Base-by-base conservation (phyloP, 176 grass and related monocot genomes). In the Coix lacrymajobi region DNA sequence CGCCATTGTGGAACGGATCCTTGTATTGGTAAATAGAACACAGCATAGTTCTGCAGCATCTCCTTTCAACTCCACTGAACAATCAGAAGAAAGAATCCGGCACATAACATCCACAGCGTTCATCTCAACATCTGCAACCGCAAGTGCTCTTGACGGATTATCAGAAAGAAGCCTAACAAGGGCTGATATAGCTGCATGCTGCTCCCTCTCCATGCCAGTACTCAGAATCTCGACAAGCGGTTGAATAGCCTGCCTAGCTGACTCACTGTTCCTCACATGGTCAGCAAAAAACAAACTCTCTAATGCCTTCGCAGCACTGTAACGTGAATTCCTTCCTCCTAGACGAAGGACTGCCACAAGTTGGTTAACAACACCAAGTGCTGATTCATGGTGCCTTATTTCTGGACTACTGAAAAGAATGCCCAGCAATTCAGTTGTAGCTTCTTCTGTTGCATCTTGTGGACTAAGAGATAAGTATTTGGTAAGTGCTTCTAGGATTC, bases 131-230 rank as follows among this genome's bases (percentile, higher is more conserved):
- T 99, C 97, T 24, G 89, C 89, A 85, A 92, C 91, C 11, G 91
- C 81, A 88, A 96, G 88, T 82, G 93, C 93, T 83, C 91, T 95
- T 71, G 97, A 96, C 36, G 91, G 91, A 87, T 99, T 99, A 31
- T 99, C 97, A 85, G 76, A 87, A 49, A 99, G 91, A 80, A 99
- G 81, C 67, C 89, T 96, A 56, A 99, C 93, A 61, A 99, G 93
- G 58, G 93, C 93, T 87, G 97, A 93, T 88, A 96, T 99, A 80
- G 93, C 93, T 79, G 97, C 97, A 91, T 99, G 97, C 75, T 99
- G 97, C 77, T 99, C 97, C 87, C 89, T 96, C 75, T 92, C 93
- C 70, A 90, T 87, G 84, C 93, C 97, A 81, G 97, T 96, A 90
- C 88, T 94, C 87, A 99, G 44, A 88, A 99, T 92, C 92, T 99